A percentile compares a stretch with the other conserved stretches of the same genome.
These are phyloP conservation scores for Elsinoe necatrix DNA, from an alignment of 2,329 filamentous ascomycete genomes.

Conservation along the genomic window DNA sequence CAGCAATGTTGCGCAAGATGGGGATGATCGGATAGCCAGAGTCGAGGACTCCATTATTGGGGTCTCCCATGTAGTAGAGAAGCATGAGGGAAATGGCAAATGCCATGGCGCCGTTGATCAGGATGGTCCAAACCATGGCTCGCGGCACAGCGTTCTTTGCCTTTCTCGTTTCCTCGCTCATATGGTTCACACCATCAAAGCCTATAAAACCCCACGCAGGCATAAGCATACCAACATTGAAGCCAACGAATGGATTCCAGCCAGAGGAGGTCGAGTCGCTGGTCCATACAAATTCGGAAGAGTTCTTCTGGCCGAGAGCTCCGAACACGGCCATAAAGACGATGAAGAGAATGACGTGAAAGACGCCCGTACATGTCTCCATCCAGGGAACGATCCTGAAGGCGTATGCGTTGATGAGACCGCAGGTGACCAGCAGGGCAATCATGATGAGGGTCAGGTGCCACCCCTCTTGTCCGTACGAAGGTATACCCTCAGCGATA, in stretches of 20 bases:
- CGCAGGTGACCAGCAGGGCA: conserved; percentile 28
- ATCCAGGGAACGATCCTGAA: conserved; percentile 32
- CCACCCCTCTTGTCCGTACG: conserved; percentile 31
- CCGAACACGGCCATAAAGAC: conserved; percentile 22
- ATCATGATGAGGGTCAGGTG: conserved; percentile 34
- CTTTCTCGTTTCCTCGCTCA: conserved; percentile 21
- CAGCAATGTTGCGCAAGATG: conserved; percentile 21
- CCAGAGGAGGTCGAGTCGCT: conserved; percentile 19
- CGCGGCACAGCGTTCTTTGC: conserved; percentile 21
- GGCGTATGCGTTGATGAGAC: conserved; percentile 28
- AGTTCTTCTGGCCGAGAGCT: conserved; percentile 14
- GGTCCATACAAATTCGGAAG: conserved; percentile 21
- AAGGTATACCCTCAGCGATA: conserved; percentile 27
- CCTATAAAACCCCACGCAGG: conserved; percentile 23
- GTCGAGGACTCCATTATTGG: conserved; percentile 18
- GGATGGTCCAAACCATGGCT: conserved; percentile 23
- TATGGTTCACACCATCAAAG: conserved; percentile 17
- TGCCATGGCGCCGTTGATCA: conserved; percentile 21
- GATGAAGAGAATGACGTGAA: conserved; percentile 23
- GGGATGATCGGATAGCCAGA: conserved; percentile 21
- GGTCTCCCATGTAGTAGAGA: conserved; percentile 21
- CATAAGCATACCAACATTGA: conserved; percentile 19
- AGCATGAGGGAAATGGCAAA: conserved; percentile 21
- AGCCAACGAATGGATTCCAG: conserved; percentile 22
- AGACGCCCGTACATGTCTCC: conserved; percentile 20